Percentiles rank a stretch among this genome's conserved stretches.
Conservation (phyloP, 257 asterid genomes). For the Forsythia suspensa region DNA sequence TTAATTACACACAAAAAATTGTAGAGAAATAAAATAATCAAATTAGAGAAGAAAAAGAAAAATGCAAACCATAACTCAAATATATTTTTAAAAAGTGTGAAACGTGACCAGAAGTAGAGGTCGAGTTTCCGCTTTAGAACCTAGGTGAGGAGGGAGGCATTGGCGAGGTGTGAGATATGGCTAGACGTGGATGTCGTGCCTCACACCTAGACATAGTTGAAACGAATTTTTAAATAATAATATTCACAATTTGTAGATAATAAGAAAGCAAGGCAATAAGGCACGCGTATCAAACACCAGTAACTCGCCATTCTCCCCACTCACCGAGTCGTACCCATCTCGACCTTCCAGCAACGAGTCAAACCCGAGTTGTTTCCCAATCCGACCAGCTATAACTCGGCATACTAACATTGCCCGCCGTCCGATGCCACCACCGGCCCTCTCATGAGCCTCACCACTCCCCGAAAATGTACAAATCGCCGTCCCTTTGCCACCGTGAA, state of each 20-base stretch:
- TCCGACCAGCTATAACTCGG: slow-evolving; percentile 94
- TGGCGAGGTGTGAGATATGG: too few species aligned
- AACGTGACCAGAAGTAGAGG: too few species aligned
- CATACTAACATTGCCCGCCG: slow-evolving; percentile 87
- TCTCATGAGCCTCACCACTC: slow-evolving; percentile 80
- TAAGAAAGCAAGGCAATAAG: slow-evolving; percentile 82
- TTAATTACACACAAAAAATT: not conserved
- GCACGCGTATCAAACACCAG: slow-evolving; percentile 88
- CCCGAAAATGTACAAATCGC: slow-evolving; percentile 70
- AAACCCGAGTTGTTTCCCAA: slow-evolving; percentile 41
- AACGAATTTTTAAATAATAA: too few species aligned
- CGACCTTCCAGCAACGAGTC: slow-evolving; percentile 45
- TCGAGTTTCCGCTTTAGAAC: too few species aligned
- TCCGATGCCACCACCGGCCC: slow-evolving; percentile 82
- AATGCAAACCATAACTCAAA: not conserved
- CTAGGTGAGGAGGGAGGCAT: too few species aligned
- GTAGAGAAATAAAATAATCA: not conserved
- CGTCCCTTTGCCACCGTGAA: slow-evolving; percentile 52
- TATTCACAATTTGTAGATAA: slow-evolving; percentile 70
- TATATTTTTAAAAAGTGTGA: not conserved
- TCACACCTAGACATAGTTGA: too few species aligned
- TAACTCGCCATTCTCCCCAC: slow-evolving; percentile 66
- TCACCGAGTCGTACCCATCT: slow-evolving; percentile 73
- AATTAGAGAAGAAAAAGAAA: not conserved
- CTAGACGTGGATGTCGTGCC: too few species aligned